phyloP scores from a whole-genome alignment of 305 asterid species.

The Solanum hybrid region DNA sequence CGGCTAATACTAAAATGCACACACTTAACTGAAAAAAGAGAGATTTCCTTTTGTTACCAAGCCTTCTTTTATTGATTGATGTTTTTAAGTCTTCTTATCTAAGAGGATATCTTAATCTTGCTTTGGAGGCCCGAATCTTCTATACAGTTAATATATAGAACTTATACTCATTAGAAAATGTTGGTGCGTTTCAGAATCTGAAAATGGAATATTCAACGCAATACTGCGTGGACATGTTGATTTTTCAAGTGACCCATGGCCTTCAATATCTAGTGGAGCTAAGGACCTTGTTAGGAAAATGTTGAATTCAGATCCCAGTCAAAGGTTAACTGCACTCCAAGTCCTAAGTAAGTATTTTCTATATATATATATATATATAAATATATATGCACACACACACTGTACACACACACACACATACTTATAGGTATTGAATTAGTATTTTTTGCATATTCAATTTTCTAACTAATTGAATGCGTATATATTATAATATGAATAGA shows the following conservation, averaged over 20 bases:
- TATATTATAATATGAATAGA: conserved; percentile 20
- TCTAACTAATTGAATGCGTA: conserved; percentile 34
- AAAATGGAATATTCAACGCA: conserved; percentile 77
- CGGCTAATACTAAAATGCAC: not conserved
- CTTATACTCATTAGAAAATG: not conserved
- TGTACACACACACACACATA: not conserved
- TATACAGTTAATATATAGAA: not conserved
- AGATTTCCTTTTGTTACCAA: not conserved
- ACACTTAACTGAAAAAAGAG: not conserved
- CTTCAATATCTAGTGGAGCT: conserved; percentile 67
- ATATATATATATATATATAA: not conserved
- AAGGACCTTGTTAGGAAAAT: conserved; percentile 75
- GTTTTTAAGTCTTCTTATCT: not conserved
- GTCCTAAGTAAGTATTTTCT: conserved; percentile 53
- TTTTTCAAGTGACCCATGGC: conserved; percentile 82
- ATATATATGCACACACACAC: not conserved
- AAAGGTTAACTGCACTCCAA: conserved; percentile 67
- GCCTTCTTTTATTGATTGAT: not conserved
- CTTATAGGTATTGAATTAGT: not conserved
- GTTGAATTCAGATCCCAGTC: conserved; percentile 70
- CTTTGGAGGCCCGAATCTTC: not conserved
- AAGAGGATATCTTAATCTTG: not conserved
- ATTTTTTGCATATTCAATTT: conserved; percentile 17
- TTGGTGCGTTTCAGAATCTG: conserved; percentile 39
- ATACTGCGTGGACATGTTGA: conserved; percentile 66